Conservation (phyloP, 345 rosid species). For the rapeseed (Brassica napus) region DNA sequence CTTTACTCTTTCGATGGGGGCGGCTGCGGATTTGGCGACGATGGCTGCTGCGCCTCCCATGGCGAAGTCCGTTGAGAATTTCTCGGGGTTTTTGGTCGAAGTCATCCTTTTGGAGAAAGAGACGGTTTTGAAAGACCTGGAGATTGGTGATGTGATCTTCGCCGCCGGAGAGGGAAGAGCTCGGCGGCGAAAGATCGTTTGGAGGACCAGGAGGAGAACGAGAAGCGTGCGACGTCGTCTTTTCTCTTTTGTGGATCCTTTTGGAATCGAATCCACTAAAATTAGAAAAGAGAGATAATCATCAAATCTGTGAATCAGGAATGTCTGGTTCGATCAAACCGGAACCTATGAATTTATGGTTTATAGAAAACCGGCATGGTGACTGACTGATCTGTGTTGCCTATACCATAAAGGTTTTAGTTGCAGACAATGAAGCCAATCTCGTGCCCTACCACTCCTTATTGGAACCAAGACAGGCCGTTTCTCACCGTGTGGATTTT, state of each 20-base stretch:
- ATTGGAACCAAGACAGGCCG: too few relatives aligned
- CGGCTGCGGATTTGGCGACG: conserved; percentile 73
- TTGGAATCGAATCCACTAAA: neutral
- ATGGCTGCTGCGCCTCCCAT: conserved; percentile 86
- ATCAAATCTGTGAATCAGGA: neutral
- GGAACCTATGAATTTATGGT: conserved; percentile 5
- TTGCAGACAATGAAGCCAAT: too few relatives aligned
- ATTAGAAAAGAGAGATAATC: conserved; percentile 30
- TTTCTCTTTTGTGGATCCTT: neutral
- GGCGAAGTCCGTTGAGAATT: conserved; percentile 69
- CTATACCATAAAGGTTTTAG: too few relatives aligned
- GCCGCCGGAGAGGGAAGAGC: conserved; percentile 33
- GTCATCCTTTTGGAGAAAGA: conserved; percentile 27
- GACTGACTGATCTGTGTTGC: neutral
- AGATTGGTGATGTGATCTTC: neutral
- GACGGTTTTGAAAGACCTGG: conserved; percentile 20
- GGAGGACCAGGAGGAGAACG: conserved; percentile 2
- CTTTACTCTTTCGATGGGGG: conserved; percentile 95
- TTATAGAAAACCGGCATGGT: conserved; percentile 2
- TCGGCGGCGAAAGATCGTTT: conserved; percentile 31
- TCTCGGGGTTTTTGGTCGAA: conserved; percentile 51
- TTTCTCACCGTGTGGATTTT: neutral
- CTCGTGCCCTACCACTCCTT: too few relatives aligned
- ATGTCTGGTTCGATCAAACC: conserved; percentile 13
- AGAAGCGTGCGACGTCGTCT: conserved; percentile 10